Conservation (phyloP, 768 basidiomycete genomes). For the Strobilomyces confusus region DNA sequence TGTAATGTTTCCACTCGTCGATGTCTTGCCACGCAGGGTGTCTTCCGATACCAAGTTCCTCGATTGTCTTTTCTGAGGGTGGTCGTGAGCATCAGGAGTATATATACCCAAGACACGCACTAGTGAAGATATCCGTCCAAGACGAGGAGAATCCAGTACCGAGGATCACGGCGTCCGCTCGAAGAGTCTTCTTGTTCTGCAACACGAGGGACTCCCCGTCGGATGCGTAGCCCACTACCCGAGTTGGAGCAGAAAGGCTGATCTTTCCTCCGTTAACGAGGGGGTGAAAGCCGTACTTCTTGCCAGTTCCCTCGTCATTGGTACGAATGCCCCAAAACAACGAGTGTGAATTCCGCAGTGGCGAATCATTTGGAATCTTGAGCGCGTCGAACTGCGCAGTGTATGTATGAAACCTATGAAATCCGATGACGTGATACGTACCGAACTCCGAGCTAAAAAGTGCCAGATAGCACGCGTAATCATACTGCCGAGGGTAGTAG, state of each 20-base stretch:
- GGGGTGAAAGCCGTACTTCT: conserved; percentile 45
- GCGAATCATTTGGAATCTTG: conserved; percentile 43
- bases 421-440: conserved; percentile 20
- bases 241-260: conserved; percentile 29
- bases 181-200: conserved; percentile 37
- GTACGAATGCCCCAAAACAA: conserved; percentile 43
- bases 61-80: no score
- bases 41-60: no score
- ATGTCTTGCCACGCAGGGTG: no score
- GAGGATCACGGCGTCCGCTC: conserved; percentile 48
- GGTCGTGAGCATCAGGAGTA: no score
- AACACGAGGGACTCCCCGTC: conserved; percentile 40
- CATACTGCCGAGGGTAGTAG: conserved; percentile 50
- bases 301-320: conserved; percentile 51
- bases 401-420: not conserved
- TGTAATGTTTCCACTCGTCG: no score
- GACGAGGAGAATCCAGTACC: conserved; percentile 43
- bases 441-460: conserved; percentile 37
- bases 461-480: conserved; percentile 49
- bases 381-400: conserved; percentile 3
- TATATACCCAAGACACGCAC: no score
- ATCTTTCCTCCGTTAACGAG: conserved; percentile 50
- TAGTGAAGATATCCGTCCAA: no score
- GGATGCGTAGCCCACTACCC: conserved; percentile 10
- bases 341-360: conserved; percentile 40